Conservation (phyloP, 768 basidiomycete genomes). For the Lactifluus volemus region DNA sequence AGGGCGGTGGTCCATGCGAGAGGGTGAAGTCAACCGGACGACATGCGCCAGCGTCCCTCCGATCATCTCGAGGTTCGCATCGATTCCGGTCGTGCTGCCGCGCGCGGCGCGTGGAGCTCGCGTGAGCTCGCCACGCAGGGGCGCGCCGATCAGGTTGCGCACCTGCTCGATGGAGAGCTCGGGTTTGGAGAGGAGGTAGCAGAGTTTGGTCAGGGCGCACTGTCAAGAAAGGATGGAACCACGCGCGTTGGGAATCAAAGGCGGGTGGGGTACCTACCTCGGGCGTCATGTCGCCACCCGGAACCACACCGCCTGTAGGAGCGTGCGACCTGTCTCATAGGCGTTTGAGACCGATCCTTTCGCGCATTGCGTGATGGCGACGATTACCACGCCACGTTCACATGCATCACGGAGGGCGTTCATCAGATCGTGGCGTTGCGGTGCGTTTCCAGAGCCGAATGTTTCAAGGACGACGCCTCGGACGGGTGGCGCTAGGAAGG, state of each 20-base stretch:
- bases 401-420: constrained; percentile 74
- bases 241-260: neutral
- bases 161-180: constrained; percentile 63
- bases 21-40: constrained; percentile 46
- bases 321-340: constrained; percentile 69
- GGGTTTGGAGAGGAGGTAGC: constrained; percentile 82
- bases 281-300: constrained; percentile 93
- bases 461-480: constrained; percentile 83
- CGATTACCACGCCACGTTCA: constrained; percentile 74
- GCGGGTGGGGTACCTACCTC: constrained; percentile 44
- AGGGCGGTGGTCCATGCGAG: constrained; percentile 18
- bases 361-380: constrained; percentile 85
- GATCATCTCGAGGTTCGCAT: constrained; percentile 49
- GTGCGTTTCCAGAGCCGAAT: constrained; percentile 91
- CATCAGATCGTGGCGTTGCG: constrained; percentile 69
- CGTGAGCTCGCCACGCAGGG: constrained; percentile 86
- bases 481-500: constrained; percentile 67
- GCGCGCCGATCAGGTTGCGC: constrained; percentile 62
- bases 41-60: constrained; percentile 61
- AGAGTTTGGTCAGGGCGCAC: constrained; percentile 86
- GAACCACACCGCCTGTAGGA: constrained; percentile 64
- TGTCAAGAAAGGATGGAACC: constrained; percentile 23
- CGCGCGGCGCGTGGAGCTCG: constrained; percentile 31
- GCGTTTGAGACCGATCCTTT: constrained; percentile 81
- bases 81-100: constrained; percentile 31